Conservation (phyloP, 257 asterid species). For the Salvia miltiorrhiza region DNA sequence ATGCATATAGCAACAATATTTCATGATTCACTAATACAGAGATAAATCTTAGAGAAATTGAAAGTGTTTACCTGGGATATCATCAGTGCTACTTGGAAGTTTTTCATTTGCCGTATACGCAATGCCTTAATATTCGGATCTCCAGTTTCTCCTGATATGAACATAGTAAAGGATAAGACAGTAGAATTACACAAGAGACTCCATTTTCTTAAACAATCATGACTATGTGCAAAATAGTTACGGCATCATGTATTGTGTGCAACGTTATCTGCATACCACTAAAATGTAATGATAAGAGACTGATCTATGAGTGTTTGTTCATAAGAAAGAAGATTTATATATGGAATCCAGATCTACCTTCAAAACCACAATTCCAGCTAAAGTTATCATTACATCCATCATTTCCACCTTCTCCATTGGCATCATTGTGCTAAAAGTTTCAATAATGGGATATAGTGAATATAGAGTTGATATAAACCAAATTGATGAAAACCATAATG, state of each 20-base stretch:
- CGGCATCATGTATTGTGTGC: background rate
- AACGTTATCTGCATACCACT: background rate
- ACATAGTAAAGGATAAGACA: slow-evolving; percentile 1
- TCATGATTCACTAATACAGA: background rate
- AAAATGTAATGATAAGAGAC: slow-evolving; percentile 3
- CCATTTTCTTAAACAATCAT: background rate
- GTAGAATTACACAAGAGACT: background rate
- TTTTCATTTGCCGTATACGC: slow-evolving; percentile 89
- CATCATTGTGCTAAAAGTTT: slow-evolving; percentile 78
- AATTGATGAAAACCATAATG: background rate
- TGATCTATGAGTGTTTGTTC: background rate
- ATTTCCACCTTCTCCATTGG: slow-evolving; percentile 95
- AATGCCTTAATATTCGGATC: slow-evolving; percentile 54
- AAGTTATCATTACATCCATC: slow-evolving; percentile 93
- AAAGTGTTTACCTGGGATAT: slow-evolving; percentile 69
- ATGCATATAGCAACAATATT: background rate
- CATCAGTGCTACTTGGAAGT: slow-evolving; percentile 86
- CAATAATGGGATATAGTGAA: slow-evolving; percentile 16
- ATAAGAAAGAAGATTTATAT: slow-evolving; percentile 5
- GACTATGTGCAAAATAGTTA: background rate
- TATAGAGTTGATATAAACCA: background rate
- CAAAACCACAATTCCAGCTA: slow-evolving; percentile 98
- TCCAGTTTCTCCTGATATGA: slow-evolving; percentile 71
- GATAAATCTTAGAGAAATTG: slow-evolving; percentile 7
- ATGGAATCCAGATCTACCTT: slow-evolving; percentile 51